Evolutionary conservation across 225 moss, liverwort and hornwort species (phyloP).

Genomic region (Sphagnum contortum): DNA sequence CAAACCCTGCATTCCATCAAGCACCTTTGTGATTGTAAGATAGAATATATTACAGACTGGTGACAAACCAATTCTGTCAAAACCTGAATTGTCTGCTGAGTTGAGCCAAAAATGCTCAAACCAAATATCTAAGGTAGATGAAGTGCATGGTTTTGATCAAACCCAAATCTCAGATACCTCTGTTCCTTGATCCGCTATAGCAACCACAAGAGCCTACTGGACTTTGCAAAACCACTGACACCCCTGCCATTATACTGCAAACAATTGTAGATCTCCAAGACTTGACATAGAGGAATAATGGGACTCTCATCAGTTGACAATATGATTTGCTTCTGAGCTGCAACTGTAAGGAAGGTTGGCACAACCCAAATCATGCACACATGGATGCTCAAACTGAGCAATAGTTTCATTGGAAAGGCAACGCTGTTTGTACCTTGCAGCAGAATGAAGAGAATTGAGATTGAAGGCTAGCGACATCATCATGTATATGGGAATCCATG

Average conservation of each 20-base stretch:
- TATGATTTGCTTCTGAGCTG: neutral
- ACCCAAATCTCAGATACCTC: neutral
- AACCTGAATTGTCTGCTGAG: neutral
- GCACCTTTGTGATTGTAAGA: neutral
- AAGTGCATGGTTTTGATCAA: too few species aligned
- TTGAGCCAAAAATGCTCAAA: neutral
- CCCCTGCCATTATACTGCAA: too few species aligned
- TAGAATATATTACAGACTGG: conserved; percentile 1
- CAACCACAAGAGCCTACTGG: neutral
- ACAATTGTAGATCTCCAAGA: neutral
- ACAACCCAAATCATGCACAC: too few species aligned
- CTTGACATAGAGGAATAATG: neutral
- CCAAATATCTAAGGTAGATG: neutral
- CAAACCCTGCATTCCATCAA: conserved; percentile 33
- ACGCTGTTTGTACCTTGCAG: conserved; percentile 24
- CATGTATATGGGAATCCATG: conserved; percentile 3
- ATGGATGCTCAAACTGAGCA: too few species aligned
- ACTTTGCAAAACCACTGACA: too few species aligned
- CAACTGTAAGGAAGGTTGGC: neutral
- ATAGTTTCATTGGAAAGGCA: too few species aligned
- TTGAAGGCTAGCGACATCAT: conserved; percentile 12
- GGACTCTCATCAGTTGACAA: neutral
- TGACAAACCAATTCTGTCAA: neutral
- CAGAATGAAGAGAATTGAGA: conserved; percentile 10
- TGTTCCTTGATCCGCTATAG: neutral